These are phyloP conservation scores for Dillenia suffruticosa DNA, from an alignment of 164 flowering plant genomes.

Conservation along the genomic window DNA sequence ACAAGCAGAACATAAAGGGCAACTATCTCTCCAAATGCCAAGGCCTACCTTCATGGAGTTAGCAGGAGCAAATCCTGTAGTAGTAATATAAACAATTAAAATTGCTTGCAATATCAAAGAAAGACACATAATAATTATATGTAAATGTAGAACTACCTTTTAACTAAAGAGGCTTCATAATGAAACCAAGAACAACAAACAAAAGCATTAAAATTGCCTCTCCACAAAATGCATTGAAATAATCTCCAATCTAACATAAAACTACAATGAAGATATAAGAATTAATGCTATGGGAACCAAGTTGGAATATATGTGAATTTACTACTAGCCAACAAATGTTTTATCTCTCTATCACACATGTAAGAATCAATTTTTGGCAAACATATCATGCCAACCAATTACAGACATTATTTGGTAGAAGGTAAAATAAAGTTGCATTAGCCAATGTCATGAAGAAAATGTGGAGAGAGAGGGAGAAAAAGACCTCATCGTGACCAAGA, in stretches of 20 bases:
- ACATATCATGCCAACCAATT: not conserved
- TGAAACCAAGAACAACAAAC: slow-evolving; percentile 80
- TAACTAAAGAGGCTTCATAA: slow-evolving; percentile 81
- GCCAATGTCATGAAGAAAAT: not conserved
- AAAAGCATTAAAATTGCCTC: slow-evolving; percentile 89
- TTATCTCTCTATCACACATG: not conserved
- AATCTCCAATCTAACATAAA: slow-evolving; percentile 53
- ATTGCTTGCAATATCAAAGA: not conserved
- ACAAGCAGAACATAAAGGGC: slow-evolving; percentile 13
- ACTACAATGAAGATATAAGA: not conserved
- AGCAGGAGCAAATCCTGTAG: slow-evolving; percentile 62
- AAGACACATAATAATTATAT: not conserved
- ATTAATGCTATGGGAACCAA: not conserved
- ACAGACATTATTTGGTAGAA: not conserved
- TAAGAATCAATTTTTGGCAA: not conserved
- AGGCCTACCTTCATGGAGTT: slow-evolving; percentile 33
- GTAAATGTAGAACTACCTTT: slow-evolving; percentile 50
- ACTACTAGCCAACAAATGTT: not conserved
- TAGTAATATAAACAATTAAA: not conserved
- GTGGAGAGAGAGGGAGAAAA: too few species aligned
- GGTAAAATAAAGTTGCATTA: not conserved
- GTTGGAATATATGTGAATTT: not conserved
- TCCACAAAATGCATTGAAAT: slow-evolving; percentile 60
- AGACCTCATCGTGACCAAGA: too few species aligned
- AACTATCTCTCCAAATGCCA: slow-evolving; percentile 12